Percentiles rank a stretch among this genome's conserved stretches.
Evolutionary conservation across 2,329 filamentous ascomycete genomes (phyloP).

Genomic region (Claviceps sp.): DNA sequence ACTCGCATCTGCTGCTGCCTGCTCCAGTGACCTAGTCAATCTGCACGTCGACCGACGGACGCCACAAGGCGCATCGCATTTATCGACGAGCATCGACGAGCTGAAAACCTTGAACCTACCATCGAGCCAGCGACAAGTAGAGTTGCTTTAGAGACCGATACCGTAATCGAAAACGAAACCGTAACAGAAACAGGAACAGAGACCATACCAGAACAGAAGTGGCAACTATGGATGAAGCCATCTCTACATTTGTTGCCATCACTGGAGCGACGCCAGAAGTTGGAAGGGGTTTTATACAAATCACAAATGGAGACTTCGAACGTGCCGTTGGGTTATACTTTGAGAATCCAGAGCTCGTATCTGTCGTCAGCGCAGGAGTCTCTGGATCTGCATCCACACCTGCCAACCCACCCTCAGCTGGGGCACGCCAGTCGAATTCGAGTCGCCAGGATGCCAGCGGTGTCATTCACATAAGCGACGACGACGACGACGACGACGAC

Average conservation of each 20-base stretch:
- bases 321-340: constrained; percentile 85
- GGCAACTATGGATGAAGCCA: constrained; percentile 51
- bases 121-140: neutral
- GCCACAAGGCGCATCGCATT: neutral
- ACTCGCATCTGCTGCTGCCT: neutral
- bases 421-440: constrained; percentile 15
- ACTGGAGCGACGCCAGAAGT: constrained; percentile 62
- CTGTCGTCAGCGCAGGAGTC: constrained; percentile 21
- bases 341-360: constrained; percentile 64
- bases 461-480: constrained; percentile 62
- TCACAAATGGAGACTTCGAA: constrained; percentile 73
- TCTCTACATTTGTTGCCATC: constrained; percentile 68
- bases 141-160: neutral
- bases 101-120: neutral
- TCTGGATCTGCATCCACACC: constrained; percentile 8
- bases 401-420: constrained; percentile 15
- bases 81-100: neutral
- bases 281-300: constrained; percentile 68
- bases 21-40: no score
- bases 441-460: constrained; percentile 23
- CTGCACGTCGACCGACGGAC: neutral
- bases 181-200: neutral
- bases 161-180: neutral
- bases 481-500: constrained; percentile 48
- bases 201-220: neutral